Percentiles rank a stretch among this genome's conserved stretches.
phyloP scores from a whole-genome alignment of 345 rosid species.

The Eucalyptus tenuipes region DNA sequence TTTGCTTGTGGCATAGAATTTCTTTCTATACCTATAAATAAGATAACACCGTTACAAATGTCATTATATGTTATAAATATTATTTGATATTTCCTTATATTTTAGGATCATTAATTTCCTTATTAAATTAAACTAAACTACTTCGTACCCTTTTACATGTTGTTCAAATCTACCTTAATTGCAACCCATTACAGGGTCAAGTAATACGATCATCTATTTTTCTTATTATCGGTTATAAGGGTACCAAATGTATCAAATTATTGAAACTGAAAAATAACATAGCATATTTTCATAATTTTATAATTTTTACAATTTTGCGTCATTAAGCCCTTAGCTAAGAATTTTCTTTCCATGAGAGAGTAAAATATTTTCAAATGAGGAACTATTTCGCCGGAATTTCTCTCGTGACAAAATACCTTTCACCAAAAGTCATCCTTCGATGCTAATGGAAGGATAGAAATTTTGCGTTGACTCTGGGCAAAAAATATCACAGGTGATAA shows the following conservation, averaged over 20 bases:
- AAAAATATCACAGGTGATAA: background rate
- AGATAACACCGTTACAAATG: background rate
- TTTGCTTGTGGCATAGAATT: background rate
- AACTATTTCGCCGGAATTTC: background rate
- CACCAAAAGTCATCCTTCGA: background rate
- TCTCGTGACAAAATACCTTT: too few species aligned
- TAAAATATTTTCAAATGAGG: background rate
- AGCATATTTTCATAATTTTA: background rate
- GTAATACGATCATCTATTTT: background rate
- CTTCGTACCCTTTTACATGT: background rate
- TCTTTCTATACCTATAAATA: background rate
- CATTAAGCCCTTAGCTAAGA: background rate
- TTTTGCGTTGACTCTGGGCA: accelerated
- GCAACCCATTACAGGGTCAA: background rate
- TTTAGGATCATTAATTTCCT: background rate
- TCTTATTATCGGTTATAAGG: background rate
- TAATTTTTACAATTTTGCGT: background rate
- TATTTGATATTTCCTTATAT: background rate
- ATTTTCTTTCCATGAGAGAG: background rate
- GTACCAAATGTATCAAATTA: background rate
- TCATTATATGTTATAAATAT: background rate
- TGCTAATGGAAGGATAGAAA: background rate
- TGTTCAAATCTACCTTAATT: background rate
- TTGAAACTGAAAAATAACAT: background rate
- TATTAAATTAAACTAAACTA: background rate